These are phyloP conservation scores for Fusarium sp. DNA, from an alignment of 2,329 filamentous ascomycete genomes.

Conservation along the genomic window DNA sequence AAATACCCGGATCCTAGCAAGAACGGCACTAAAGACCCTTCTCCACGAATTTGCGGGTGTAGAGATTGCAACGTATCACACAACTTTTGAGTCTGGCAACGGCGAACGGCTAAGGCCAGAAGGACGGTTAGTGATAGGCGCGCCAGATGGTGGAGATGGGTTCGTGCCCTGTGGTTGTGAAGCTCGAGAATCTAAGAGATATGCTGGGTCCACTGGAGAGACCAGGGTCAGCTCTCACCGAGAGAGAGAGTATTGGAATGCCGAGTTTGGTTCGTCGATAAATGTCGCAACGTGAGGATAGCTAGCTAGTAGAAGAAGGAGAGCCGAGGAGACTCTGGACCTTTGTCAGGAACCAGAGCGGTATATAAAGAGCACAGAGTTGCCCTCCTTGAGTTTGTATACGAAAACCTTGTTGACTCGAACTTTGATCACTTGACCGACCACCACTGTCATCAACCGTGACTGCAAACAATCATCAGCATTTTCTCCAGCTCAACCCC, in stretches of 20 bases:
- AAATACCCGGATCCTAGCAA: constrained; percentile 10
- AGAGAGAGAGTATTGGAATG: constrained; percentile 12
- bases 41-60: constrained; percentile 2
- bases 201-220: constrained; percentile 22
- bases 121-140: constrained; percentile 26
- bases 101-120: constrained; percentile 32
- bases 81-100: constrained; percentile 9
- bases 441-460: neutral
- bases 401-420: constrained; percentile 11
- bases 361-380: constrained; percentile 21
- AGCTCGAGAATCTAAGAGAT: constrained; percentile 13
- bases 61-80: constrained; percentile 6
- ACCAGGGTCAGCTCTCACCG: constrained; percentile 15
- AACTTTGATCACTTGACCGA: neutral
- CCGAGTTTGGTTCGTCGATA: constrained; percentile 26
- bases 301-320: constrained; percentile 2
- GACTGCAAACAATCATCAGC: neutral
- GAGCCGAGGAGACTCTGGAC: constrained; percentile 12
- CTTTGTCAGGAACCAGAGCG: constrained; percentile 9
- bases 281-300: constrained; percentile 30
- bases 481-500: neutral
- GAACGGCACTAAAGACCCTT: constrained; percentile 8
- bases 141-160: constrained; percentile 28
- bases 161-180: constrained; percentile 21
- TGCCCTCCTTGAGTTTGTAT: neutral